A percentile compares a stretch with the other conserved stretches of the same genome.
Conservation (phyloP, 208 protist genomes). For the Trypanosoma caninum region DNA sequence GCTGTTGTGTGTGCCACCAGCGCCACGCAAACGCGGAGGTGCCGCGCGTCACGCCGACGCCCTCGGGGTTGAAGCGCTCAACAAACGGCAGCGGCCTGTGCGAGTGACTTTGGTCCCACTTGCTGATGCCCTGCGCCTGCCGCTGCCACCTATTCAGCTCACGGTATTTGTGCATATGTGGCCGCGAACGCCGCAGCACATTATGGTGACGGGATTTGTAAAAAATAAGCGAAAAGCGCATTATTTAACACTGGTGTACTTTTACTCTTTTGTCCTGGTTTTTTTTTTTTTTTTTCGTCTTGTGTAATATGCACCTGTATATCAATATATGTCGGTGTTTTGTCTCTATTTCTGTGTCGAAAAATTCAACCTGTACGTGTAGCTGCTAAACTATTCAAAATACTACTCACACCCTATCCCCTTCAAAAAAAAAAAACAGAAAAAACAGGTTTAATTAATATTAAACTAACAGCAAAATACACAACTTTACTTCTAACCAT, state of each 20-base stretch:
- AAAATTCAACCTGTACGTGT: too few relatives aligned
- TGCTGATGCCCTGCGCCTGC: constrained; percentile 85
- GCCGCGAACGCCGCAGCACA: constrained; percentile 68
- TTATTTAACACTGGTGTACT: background rate
- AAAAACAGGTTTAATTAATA: too few relatives aligned
- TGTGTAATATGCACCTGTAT: too few relatives aligned
- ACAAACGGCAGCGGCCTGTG: constrained; percentile 73
- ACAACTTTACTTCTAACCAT: too few relatives aligned
- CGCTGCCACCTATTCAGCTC: constrained; percentile 90
- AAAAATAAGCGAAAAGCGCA: constrained; percentile 10
- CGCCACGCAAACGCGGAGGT: constrained; percentile 76
- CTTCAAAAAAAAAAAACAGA: too few relatives aligned
- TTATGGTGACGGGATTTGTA: constrained; percentile 83
- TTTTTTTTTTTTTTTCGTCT: background rate
- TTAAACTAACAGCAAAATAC: too few relatives aligned
- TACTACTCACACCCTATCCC: too few relatives aligned
- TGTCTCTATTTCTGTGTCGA: too few relatives aligned
- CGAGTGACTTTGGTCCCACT: constrained; percentile 87
- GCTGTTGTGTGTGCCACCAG: constrained; percentile 92
- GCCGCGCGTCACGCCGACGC: constrained; percentile 79
- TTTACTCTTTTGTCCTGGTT: background rate
- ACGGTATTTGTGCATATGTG: constrained; percentile 83
- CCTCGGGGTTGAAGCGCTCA: constrained; percentile 88
- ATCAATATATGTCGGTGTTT: too few relatives aligned
- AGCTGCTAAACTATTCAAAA: too few relatives aligned